phyloP scores from a whole-genome alignment of 2,329 filamentous ascomycete genomes.

The Aspergillus melleus region DNA sequence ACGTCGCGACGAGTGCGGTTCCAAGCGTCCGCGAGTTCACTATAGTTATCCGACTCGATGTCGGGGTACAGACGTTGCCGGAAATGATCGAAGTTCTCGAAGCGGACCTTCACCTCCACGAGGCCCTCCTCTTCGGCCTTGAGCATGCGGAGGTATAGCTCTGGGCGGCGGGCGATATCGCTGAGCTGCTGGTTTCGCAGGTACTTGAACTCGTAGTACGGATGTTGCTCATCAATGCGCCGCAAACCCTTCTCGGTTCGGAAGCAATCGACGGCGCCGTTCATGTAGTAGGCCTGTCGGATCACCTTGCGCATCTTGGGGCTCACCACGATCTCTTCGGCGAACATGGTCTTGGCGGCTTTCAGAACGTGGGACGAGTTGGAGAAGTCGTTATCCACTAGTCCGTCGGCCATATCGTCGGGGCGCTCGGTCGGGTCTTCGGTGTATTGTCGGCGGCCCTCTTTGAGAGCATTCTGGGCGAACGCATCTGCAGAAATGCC shows the following conservation, averaged over 20 bases:
- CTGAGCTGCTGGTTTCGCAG: slow-evolving; percentile 82
- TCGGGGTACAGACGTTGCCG: slow-evolving; percentile 74
- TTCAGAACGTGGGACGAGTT: slow-evolving; percentile 74
- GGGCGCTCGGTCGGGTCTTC: slow-evolving; percentile 81
- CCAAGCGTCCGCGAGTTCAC: slow-evolving; percentile 92
- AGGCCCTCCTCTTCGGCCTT: slow-evolving; percentile 94
- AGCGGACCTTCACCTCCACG: slow-evolving; percentile 76
- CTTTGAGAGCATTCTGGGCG: slow-evolving; percentile 78
- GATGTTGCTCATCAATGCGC: slow-evolving; percentile 91
- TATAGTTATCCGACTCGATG: slow-evolving; percentile 93
- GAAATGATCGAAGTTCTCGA: slow-evolving; percentile 76
- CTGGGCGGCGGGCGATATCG: slow-evolving; percentile 78
- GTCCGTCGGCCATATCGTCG: slow-evolving; percentile 79
- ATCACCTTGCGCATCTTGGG: slow-evolving; percentile 88
- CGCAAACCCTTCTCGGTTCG: slow-evolving; percentile 92
- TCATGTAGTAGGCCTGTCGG: slow-evolving; percentile 77
- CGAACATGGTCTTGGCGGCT: slow-evolving; percentile 82
- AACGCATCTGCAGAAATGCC: slow-evolving; percentile 87
- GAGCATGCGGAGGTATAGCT: slow-evolving; percentile 94
- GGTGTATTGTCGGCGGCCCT: slow-evolving; percentile 75
- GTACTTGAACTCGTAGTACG: slow-evolving; percentile 98
- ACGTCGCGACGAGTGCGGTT: slow-evolving; percentile 84
- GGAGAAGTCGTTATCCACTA: slow-evolving; percentile 70
- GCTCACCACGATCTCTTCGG: slow-evolving; percentile 84
- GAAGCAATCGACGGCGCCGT: slow-evolving; percentile 79